Base-by-base conservation (phyloP, 345 rosid species). In the Salix arbutifolia region DNA sequence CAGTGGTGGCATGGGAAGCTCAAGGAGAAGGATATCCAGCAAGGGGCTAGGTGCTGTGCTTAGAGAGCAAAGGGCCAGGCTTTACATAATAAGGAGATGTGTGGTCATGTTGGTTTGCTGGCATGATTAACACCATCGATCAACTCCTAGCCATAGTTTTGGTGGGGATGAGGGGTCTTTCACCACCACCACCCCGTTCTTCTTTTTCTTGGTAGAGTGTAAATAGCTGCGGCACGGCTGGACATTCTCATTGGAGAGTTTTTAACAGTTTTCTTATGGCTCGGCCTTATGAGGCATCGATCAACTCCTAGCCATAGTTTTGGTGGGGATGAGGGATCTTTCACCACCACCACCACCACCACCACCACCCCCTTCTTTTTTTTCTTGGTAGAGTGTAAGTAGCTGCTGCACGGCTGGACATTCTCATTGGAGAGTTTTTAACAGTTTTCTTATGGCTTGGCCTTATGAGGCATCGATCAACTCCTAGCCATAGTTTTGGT, bases 101-200 rank as follows among this genome's bases (percentile, higher is more conserved):
- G 94, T 94, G 0, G 91, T 92, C 78, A 94, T 91, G 96, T 90
- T 91, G 53, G 87, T 91, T 73, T 91, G 92, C 64, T 90, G 96
- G 96, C 91, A 91, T 83, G 98, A 92, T 61, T 92, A 71, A 83
- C 64, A 58, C 64, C 10, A 0, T n/a, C 2, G 23, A n/a, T 33
- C 14, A 9, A 5, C 64, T 23, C 19, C 21, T 19, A 33, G 67
- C 19, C 42, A 19, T 60, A 37, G 26, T 25, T 7, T 35, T 18
- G 40, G 17, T 4, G 74, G 78, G 52, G 62, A 58, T 58, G 12
- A 9, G 8, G 40, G 31, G 10, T 26, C 68, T 16, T 42, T 13
- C 9, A 6, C 11, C 9, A 30, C 31, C 31, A 30, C 33, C 33
- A 6, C 11, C 19, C 26, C 12, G n/a, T 4, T 4, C 5, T 25